Percentiles rank a stretch among this genome's conserved stretches.
These are phyloP conservation scores for Mycena rosella DNA, from an alignment of 768 basidiomycete species.

Conservation along the genomic window DNA sequence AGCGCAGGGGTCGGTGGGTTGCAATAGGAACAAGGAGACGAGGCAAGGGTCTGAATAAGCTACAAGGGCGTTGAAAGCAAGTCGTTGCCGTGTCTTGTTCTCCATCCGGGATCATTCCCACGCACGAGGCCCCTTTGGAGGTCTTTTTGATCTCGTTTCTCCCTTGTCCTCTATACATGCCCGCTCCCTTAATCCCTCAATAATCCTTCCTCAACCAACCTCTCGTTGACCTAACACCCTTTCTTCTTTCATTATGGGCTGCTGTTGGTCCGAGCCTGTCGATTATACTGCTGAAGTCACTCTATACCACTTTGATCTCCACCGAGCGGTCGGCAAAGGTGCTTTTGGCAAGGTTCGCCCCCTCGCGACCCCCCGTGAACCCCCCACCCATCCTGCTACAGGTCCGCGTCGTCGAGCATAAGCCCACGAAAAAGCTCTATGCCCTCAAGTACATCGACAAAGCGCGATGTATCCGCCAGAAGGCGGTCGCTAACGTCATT, in stretches of 20 bases:
- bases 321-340: conserved; percentile 95
- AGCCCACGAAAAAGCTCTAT: conserved; percentile 90
- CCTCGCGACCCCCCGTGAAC: conserved; percentile 21
- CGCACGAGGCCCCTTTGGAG: no score
- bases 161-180: background rate
- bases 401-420: conserved; percentile 98
- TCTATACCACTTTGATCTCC: conserved; percentile 97
- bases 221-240: conserved; percentile 56
- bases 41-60: no score
- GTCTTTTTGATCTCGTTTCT: no score
- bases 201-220: conserved; percentile 28
- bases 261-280: conserved; percentile 78
- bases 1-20: no score
- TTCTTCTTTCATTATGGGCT: conserved; percentile 62
- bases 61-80: no score
- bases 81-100: no score
- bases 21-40: no score
- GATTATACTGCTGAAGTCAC: conserved; percentile 89
- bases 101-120: no score
- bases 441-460: conserved; percentile 99
- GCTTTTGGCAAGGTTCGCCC: conserved; percentile 94
- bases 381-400: conserved; percentile 45
- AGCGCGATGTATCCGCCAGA: conserved; percentile 89
- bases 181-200: conserved; percentile 47
- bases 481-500: conserved; percentile 92